Conservation (phyloP, 2,329 filamentous ascomycete genomes). For the Drechslerella stenobrocha region DNA sequence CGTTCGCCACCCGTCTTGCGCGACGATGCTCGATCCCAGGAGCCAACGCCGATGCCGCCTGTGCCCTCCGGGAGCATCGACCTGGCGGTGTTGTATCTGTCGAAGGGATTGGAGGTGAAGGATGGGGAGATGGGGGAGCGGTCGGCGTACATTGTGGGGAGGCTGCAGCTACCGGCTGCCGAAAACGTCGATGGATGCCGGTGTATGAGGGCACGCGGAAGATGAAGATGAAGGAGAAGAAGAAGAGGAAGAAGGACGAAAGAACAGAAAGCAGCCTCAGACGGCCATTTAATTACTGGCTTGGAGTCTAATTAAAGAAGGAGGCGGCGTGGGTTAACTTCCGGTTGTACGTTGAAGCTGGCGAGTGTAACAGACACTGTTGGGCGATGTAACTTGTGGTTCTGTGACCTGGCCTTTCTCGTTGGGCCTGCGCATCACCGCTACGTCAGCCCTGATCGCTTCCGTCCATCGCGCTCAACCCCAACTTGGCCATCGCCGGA, state of each 20-base stretch:
- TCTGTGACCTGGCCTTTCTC: background rate
- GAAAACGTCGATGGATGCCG: background rate
- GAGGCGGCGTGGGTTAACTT: background rate
- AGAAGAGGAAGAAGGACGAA: background rate
- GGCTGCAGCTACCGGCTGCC: background rate
- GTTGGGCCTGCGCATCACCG: no score
- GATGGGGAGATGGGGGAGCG: constrained; percentile 42
- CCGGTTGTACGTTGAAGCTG: background rate
- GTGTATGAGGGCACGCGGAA: no score
- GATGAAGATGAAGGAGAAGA: background rate
- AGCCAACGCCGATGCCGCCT: constrained; percentile 38
- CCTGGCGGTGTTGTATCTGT: constrained; percentile 44
- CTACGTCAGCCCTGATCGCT: no score
- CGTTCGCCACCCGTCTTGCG: constrained; percentile 38
- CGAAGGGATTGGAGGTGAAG: constrained; percentile 41
- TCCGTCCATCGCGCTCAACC: no score
- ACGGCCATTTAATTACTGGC: constrained; percentile 1
- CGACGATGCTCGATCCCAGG: constrained; percentile 27
- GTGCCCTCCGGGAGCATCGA: constrained; percentile 37
- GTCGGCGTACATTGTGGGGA: constrained; percentile 32
- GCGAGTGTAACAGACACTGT: background rate
- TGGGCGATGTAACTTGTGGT: background rate
- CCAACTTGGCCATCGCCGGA: no score
- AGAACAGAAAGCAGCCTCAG: background rate
- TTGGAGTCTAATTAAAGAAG: background rate